Base-by-base conservation (phyloP, 192 early-diverging fungal genomes). In the Gryganskiella cystojenkinii region DNA sequence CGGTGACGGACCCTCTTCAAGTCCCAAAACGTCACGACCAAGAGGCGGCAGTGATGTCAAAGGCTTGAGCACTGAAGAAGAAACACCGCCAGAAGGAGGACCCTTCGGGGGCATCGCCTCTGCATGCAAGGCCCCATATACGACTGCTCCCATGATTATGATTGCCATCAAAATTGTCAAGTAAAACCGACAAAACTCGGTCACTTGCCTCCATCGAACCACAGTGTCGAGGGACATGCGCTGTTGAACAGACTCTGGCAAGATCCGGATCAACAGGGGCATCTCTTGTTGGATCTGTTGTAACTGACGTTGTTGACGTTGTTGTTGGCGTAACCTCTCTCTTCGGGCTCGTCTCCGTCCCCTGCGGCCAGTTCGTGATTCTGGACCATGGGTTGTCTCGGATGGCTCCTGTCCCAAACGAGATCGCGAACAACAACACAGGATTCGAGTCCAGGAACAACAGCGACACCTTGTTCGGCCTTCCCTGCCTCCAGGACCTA, bases 121-220 rank as follows among this genome's bases (percentile, higher is more conserved):
- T 1, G 37, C 65, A 56, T 63, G 52, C 3, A 76, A 19, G 8
- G 72, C 65, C 3, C 49, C 60, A 63, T 76, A 76, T 2, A 76
- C 72, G 46, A 76, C 63, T 34, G 72, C 72, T 0, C 64, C 72
- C 53, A 76, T 76, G 17, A 76, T 35, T 8, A 9, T 20, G 24
- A 68, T 43, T 1, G 72, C 65, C 46, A 68, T 63, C 42, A 76
- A 25, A n/a, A 76, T 76, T 0, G 72, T 76, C 28, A 76, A 7
- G 49, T 76, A 67, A 22, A 76, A 68, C 35, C 72, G 64, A 33
- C 72, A 76, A 49, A 76, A 76, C 46, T 76, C 72, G 4, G 34
- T 35, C 35, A 22, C 52, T 53, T 57, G 44, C 27, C 72, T 57
- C 19, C 65, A 57, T 15, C 49, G 72, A 31, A 55, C 20, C n/a